Evolutionary conservation across 164 flowering plant genomes (phyloP).

Genomic region (Annona squamosa): DNA sequence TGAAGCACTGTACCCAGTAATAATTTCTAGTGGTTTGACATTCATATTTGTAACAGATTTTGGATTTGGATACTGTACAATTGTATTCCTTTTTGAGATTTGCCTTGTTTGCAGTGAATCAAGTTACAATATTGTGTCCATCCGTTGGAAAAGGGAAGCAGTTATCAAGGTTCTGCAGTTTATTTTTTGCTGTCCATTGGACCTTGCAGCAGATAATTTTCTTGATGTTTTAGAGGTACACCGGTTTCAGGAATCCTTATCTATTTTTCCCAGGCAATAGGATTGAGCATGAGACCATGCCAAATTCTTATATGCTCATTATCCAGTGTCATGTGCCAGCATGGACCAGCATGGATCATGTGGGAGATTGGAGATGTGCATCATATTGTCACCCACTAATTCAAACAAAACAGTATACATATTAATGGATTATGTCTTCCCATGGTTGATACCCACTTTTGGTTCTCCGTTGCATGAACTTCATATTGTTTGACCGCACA

Average conservation of each 20-base stretch:
- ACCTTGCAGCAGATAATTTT: constrained; percentile 37
- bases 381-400: neutral
- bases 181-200: constrained; percentile 36
- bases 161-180: constrained; percentile 39
- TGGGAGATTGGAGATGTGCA: neutral
- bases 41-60: neutral
- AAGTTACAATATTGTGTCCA: constrained; percentile 18
- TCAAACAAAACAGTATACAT: neutral
- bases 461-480: neutral
- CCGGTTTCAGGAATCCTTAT: neutral
- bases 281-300: neutral
- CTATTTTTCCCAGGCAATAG: neutral
- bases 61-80: neutral
- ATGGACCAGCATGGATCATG: neutral
- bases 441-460: neutral
- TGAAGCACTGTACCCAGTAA: no score
- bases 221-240: constrained; percentile 49
- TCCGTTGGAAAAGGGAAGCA: constrained; percentile 44
- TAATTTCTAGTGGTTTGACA: neutral
- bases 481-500: neutral
- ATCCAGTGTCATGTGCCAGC: neutral
- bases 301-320: neutral
- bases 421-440: neutral
- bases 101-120: constrained; percentile 39
- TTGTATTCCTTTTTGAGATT: neutral